Evolutionary conservation across 139 green algal species (phyloP), one percentile per base, ranked within the genome.

Genomic region (Desmodesmus armatus): DNA sequence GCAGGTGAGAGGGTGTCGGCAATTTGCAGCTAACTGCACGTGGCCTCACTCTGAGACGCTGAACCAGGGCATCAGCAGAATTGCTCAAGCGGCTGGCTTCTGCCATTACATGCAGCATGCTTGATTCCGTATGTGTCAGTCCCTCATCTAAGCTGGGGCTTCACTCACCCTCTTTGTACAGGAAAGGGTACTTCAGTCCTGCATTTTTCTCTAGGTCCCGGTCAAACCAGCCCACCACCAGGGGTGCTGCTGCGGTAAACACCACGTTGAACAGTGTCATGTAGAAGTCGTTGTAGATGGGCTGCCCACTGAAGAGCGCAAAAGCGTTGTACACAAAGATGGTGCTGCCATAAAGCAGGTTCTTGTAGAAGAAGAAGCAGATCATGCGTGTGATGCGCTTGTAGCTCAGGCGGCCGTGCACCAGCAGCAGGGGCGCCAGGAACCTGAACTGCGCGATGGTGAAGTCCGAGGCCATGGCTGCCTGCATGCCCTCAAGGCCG

Each of bases 381-480:
- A 99, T 93, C 84, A 97, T 94, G 62, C 93, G 91, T 17, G 85
- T 78, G 76, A 98, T 93, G 66, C 97, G 93, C 86, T 98, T 98
- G 90, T 98, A 98, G 60, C 88, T 94, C 40, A 85, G 93, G 29
- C 93, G 91, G 7, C 95, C 95, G 87, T 98, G 96, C 69, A 98
- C 89, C 47, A 98, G 89, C 65, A 98, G 91, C 82, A 98, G 89
- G 4, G 91, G 86, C 15, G 88, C 88, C 3, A 98, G 89, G 91
- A 93, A 99, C 19, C 96, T 92, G 92, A 99, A 99, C 92, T 99
- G 97, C 3, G 92, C 92, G 65, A 99, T 96, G 47, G 97, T 94
- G 87, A 98, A 99, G 90, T 99, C 97, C 25, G 92, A 88, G 43
- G 79, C 73, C 85, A 89, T 89, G 27, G 72, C 80, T 7, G 85